Evolutionary conservation across 768 basidiomycete species (phyloP).

Genomic region (Boletus vermiculosoides): DNA sequence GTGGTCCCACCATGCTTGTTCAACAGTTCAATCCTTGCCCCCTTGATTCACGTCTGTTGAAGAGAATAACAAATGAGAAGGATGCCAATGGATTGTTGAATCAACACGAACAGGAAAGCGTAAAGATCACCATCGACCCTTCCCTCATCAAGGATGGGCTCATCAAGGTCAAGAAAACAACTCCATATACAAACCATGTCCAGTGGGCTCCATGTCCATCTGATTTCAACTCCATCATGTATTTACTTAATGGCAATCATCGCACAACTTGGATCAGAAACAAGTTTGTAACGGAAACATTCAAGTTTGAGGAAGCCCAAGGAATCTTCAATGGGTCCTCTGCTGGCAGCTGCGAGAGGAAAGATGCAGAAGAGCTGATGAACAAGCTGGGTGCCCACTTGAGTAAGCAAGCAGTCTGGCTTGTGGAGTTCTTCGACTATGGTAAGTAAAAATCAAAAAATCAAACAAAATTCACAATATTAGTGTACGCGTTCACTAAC

Average conservation of each 20-base stretch:
- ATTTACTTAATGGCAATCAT: not conserved
- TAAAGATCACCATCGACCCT: not conserved
- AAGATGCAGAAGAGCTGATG: not conserved
- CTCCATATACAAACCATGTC: not conserved
- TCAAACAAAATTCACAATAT: not conserved
- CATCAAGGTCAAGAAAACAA: too few relatives aligned
- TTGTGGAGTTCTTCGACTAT: not conserved
- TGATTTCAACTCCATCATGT: too few relatives aligned
- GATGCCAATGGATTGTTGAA: not conserved
- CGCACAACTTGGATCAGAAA: fast-evolving
- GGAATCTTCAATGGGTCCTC: fast-evolving
- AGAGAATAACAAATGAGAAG: not conserved
- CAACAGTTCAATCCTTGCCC: not conserved
- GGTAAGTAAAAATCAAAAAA: too few relatives aligned
- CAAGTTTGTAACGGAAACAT: fast-evolving
- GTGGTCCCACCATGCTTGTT: not conserved
- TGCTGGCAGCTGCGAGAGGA: not conserved
- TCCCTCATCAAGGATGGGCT: too few relatives aligned
- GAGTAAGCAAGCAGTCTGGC: not conserved
- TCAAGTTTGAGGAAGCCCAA: not conserved
- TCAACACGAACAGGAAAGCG: not conserved
- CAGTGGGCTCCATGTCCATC: not conserved
- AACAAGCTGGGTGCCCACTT: not conserved
- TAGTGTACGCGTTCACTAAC: not conserved
- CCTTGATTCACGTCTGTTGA: not conserved